Conservation (phyloP, 192 early-diverging fungal species). For the Pilaira anomala region DNA sequence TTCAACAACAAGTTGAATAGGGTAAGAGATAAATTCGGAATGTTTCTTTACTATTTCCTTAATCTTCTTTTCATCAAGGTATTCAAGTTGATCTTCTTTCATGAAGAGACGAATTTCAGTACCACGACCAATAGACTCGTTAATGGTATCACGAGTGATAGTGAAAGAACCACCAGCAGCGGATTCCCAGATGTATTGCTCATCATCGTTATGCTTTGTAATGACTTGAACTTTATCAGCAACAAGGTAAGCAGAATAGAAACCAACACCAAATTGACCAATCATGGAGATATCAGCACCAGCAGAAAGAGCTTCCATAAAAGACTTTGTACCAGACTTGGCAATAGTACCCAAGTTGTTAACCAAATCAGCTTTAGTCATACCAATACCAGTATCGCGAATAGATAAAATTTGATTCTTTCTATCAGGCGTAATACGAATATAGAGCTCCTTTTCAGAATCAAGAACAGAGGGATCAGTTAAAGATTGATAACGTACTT, state of each 20-base stretch:
- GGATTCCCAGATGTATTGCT: constrained; percentile 95
- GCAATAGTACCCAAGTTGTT: constrained; percentile 99
- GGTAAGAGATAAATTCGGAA: constrained; percentile 99
- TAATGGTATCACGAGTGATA: constrained; percentile 88
- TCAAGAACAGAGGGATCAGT: constrained; percentile 91
- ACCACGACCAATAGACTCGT: constrained; percentile 90
- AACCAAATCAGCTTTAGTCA: constrained; percentile 93
- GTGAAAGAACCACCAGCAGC: constrained; percentile 87
- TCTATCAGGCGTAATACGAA: constrained; percentile 85
- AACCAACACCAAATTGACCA: constrained; percentile 99
- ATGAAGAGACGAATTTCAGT: constrained; percentile 91
- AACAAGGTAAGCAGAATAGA: constrained; percentile 99
- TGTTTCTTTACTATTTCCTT: constrained; percentile 99
- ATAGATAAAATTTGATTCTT: constrained; percentile 69
- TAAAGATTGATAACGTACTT: constrained; percentile 95
- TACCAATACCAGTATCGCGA: constrained; percentile 88
- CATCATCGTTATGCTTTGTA: constrained; percentile 96
- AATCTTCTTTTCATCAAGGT: constrained; percentile 97
- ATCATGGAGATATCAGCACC: constrained; percentile 99
- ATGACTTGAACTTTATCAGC: constrained; percentile 95
- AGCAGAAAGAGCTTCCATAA: constrained; percentile 95
- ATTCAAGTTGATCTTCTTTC: constrained; percentile 96
- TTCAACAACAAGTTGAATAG: constrained; percentile 92
- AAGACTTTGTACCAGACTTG: constrained; percentile 98
- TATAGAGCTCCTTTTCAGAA: constrained; percentile 89